Evolutionary conservation across 208 protist species (phyloP).

Genomic region (Porcisia deanei): DNA sequence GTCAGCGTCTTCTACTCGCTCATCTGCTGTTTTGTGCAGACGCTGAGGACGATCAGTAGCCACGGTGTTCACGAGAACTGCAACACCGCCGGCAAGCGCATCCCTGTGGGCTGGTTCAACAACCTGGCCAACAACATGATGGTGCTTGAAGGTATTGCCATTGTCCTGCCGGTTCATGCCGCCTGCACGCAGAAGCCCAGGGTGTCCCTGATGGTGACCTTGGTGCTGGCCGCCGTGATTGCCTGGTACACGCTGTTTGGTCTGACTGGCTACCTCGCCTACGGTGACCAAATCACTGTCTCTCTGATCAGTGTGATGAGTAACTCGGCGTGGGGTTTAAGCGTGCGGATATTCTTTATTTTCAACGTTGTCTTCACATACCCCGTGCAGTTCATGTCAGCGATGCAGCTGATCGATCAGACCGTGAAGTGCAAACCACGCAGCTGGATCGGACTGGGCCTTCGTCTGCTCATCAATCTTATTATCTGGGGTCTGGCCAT

Average conservation of each 20-base stretch:
- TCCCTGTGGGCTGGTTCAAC: constrained; percentile 60
- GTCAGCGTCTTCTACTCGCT: constrained; percentile 64
- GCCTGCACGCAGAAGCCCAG: constrained; percentile 61
- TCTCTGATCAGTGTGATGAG: constrained; percentile 48
- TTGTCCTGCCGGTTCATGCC: constrained; percentile 72
- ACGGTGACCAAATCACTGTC: constrained; percentile 40
- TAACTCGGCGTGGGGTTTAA: constrained; percentile 50
- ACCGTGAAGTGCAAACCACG: constrained; percentile 47
- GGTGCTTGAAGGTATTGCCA: constrained; percentile 74
- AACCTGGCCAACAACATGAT: constrained; percentile 82
- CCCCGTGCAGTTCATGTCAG: constrained; percentile 79
- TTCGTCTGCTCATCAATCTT: constrained; percentile 64
- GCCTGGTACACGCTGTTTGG: constrained; percentile 64
- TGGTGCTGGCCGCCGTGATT: constrained; percentile 52
- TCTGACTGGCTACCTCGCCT: constrained; percentile 70
- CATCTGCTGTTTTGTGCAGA: constrained; percentile 43
- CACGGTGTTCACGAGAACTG: constrained; percentile 21
- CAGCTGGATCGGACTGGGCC: constrained; percentile 48
- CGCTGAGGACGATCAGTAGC: constrained; percentile 27
- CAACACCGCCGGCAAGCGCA: constrained; percentile 31
- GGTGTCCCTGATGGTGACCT: constrained; percentile 50
- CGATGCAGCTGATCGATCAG: constrained; percentile 74
- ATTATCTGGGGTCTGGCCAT: constrained; percentile 68
- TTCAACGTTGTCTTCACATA: constrained; percentile 75
- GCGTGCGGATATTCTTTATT: constrained; percentile 41